Conservation (phyloP, 495 filamentous ascomycete species). For the Ascobolus immersus region DNA sequence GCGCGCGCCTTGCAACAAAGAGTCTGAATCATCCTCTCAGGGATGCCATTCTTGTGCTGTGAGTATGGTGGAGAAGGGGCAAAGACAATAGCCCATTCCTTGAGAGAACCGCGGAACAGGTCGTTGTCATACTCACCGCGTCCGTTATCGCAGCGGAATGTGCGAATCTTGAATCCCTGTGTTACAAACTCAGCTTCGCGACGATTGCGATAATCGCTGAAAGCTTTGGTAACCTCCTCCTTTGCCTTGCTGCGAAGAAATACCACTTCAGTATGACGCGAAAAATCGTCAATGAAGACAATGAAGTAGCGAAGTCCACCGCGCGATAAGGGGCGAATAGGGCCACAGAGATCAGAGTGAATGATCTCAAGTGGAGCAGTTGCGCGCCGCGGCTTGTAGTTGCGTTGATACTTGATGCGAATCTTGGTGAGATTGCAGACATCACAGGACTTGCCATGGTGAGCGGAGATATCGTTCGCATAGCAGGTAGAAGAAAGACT, state of each 20-base stretch:
- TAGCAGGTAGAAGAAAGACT: too few species aligned
- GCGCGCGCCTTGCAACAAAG: constrained; percentile 1
- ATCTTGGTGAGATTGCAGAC: too few species aligned
- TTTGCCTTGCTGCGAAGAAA: neutral
- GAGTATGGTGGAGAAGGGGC: constrained; percentile 1
- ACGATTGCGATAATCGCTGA: too few species aligned
- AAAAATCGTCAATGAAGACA: constrained; percentile 3
- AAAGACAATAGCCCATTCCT: neutral
- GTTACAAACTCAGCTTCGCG: neutral
- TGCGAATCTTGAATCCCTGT: neutral
- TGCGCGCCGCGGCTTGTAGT: too few species aligned
- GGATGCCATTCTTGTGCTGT: constrained; percentile 3
- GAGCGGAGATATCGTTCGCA: too few species aligned
- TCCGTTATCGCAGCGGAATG: constrained; percentile 4
- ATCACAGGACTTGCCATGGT: too few species aligned
- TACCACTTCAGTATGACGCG: neutral
- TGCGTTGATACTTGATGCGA: too few species aligned
- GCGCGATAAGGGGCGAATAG: neutral
- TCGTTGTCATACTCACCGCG: constrained; percentile 4
- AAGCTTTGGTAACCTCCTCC: neutral
- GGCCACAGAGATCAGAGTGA: constrained; percentile 1
- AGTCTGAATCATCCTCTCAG: constrained; percentile 4
- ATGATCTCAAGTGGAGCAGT: neutral
- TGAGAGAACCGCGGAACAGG: neutral
- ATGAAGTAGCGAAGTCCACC: neutral